Evolutionary conservation across 371 early-diverging fungal genomes (phyloP).

Genomic region (Rhizomucor pusillus): DNA sequence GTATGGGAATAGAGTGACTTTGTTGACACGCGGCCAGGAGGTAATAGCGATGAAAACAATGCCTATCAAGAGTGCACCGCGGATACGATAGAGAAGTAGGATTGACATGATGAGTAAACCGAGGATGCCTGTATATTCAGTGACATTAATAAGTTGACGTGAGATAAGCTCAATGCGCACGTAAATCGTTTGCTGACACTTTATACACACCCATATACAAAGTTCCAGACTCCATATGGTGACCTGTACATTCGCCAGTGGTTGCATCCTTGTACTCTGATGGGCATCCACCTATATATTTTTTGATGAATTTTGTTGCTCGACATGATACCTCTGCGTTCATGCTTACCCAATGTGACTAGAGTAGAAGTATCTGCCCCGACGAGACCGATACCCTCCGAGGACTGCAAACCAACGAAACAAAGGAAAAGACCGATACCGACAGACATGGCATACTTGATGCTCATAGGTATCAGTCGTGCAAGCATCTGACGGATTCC

Average conservation of each 20-base stretch:
- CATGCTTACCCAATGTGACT: slow-evolving; percentile 52
- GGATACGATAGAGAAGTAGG: slow-evolving; percentile 61
- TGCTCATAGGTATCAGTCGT: slow-evolving; percentile 65
- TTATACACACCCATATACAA: slow-evolving; percentile 70
- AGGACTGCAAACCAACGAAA: slow-evolving; percentile 73
- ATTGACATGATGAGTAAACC: slow-evolving; percentile 70
- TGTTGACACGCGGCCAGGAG: slow-evolving; percentile 63
- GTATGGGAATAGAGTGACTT: slow-evolving; percentile 73
- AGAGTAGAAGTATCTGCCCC: slow-evolving; percentile 58
- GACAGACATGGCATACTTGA: slow-evolving; percentile 71
- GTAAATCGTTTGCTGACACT: too few relatives aligned
- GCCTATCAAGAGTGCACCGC: slow-evolving; percentile 72
- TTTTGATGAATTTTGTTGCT: too few relatives aligned
- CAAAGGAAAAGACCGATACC: slow-evolving; percentile 78
- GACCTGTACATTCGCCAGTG: slow-evolving; percentile 47
- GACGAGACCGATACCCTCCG: slow-evolving; percentile 78
- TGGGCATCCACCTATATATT: too few relatives aligned
- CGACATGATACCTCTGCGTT: too few relatives aligned
- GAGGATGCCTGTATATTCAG: too few relatives aligned
- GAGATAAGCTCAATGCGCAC: too few relatives aligned
- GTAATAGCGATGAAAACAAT: slow-evolving; percentile 69
- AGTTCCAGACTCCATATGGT: slow-evolving; percentile 67
- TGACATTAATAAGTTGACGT: too few relatives aligned
- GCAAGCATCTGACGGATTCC: slow-evolving; percentile 81
- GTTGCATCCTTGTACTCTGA: slow-evolving; percentile 45